Evolutionary conservation across 352 stramenopile genomes (phyloP).

Genomic region (Globisporangium cylindrosporum): DNA sequence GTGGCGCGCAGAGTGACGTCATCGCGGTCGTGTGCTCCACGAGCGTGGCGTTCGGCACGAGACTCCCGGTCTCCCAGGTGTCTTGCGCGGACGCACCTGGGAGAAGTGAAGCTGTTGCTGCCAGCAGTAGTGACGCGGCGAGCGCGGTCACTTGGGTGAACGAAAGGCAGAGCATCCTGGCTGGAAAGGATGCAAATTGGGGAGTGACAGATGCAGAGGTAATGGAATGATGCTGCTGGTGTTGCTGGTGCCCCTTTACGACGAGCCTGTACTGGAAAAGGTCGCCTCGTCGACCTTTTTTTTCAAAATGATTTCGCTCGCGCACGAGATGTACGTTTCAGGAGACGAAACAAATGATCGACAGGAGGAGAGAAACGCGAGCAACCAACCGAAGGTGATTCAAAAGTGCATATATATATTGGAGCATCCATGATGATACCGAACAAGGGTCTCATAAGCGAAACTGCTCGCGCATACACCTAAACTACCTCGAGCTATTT

Average conservation of each 20-base stretch:
- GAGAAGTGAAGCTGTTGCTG: neutral
- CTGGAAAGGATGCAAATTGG: neutral
- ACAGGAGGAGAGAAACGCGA: neutral
- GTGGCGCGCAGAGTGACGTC: constrained; percentile 42
- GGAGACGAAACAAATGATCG: too few species aligned
- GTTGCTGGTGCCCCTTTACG: too few species aligned
- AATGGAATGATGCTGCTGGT: too few species aligned
- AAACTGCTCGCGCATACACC: neutral
- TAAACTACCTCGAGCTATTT: neutral
- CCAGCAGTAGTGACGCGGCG: neutral
- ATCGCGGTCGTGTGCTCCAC: constrained; percentile 40
- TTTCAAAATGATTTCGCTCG: too few species aligned
- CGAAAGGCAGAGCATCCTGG: neutral
- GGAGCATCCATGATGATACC: neutral
- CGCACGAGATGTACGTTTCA: too few species aligned
- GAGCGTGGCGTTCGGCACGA: constrained; percentile 28
- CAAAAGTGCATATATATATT: neutral
- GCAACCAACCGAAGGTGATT: neutral
- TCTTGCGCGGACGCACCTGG: constrained; percentile 14
- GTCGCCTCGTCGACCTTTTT: too few species aligned
- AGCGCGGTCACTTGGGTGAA: neutral
- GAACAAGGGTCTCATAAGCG: neutral
- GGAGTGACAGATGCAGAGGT: too few species aligned
- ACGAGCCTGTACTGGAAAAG: too few species aligned
- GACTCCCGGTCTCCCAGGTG: constrained; percentile 45